These are phyloP conservation scores for Echites panduratus DNA, from an alignment of 257 asterid genomes.

Conservation along the genomic window DNA sequence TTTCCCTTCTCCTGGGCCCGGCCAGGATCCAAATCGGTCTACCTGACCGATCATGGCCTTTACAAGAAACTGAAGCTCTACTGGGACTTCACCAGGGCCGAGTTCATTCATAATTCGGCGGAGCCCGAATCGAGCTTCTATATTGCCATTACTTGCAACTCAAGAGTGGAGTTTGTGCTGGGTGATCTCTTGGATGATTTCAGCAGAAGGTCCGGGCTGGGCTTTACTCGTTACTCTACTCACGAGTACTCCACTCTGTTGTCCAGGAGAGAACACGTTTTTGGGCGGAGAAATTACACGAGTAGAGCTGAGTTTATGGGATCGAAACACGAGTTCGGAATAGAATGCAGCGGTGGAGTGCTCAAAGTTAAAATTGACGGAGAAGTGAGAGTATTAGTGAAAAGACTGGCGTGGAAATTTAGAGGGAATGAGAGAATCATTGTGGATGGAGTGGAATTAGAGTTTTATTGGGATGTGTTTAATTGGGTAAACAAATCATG, in stretches of 20 bases:
- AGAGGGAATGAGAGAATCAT: slow-evolving; percentile 34
- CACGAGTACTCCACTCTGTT: slow-evolving; percentile 13
- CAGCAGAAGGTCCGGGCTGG: slow-evolving; percentile 15
- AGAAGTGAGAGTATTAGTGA: slow-evolving; percentile 23
- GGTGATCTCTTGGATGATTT: slow-evolving; percentile 26
- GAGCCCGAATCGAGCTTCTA: slow-evolving; percentile 34
- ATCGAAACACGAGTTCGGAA: slow-evolving; percentile 27
- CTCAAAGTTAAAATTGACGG: slow-evolving; percentile 35
- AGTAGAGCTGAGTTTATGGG: slow-evolving; percentile 29
- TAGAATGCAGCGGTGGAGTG: slow-evolving; percentile 32
- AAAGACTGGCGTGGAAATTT: slow-evolving; percentile 35
- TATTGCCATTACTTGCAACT: slow-evolving; percentile 22
- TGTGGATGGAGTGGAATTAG: slow-evolving; percentile 28
- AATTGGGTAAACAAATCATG: slow-evolving; percentile 28
- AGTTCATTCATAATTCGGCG: slow-evolving; percentile 23
- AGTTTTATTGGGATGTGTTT: slow-evolving; percentile 36
- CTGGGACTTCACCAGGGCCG: slow-evolving; percentile 32
- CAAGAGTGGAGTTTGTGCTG: slow-evolving; percentile 26
- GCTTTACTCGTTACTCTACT: slow-evolving; percentile 4
- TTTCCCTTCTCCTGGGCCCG: slow-evolving; percentile 27
- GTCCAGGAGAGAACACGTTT: slow-evolving; percentile 33
- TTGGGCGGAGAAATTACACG: slow-evolving; percentile 25
- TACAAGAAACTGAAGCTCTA: slow-evolving; percentile 21
- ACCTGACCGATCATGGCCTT: slow-evolving; percentile 9
- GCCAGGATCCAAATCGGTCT: slow-evolving; percentile 28